Conservation (phyloP, 306 rosid genomes). For the Casuarina equisetifolia region DNA sequence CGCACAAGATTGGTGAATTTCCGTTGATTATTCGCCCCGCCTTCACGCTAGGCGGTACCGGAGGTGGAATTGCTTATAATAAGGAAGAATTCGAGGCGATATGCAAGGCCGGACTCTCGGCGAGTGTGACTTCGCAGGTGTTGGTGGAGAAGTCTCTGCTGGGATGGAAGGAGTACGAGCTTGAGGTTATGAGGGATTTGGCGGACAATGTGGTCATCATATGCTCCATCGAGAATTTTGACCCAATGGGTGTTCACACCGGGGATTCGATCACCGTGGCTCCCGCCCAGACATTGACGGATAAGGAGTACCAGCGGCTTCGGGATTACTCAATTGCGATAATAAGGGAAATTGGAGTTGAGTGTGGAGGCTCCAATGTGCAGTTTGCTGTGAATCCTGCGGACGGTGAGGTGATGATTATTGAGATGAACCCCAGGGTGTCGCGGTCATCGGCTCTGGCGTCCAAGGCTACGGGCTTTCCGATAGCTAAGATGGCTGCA, state of each 20-base stretch:
- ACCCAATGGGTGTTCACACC: slow-evolving; percentile 96
- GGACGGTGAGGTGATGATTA: slow-evolving; percentile 92
- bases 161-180: slow-evolving; percentile 99
- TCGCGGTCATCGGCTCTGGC: slow-evolving; percentile 93
- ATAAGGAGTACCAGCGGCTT: slow-evolving; percentile 91
- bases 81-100: slow-evolving; percentile 77
- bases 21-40: slow-evolving; percentile 88
- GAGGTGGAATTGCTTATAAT: slow-evolving; percentile 95
- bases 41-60: slow-evolving; percentile 84
- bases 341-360: slow-evolving; percentile 77
- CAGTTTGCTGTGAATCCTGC: slow-evolving; percentile 88
- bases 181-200: slow-evolving; percentile 96
- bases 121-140: slow-evolving; percentile 81
- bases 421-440: slow-evolving; percentile 99
- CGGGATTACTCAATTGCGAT: slow-evolving; percentile 76
- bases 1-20: slow-evolving; percentile 64
- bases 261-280: slow-evolving; percentile 99
- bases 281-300: slow-evolving; percentile 91
- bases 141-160: slow-evolving; percentile 88
- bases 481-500: slow-evolving; percentile 95
- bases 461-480: slow-evolving; percentile 94
- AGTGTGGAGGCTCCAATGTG: slow-evolving; percentile 87
- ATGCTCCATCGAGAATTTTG: slow-evolving; percentile 97
- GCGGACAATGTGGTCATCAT: slow-evolving; percentile 96
- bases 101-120: slow-evolving; percentile 84